Percentiles rank a stretch among this genome's conserved stretches.
Conservation (phyloP, 306 rosid species). For the Lathyrus oleraceus region DNA sequence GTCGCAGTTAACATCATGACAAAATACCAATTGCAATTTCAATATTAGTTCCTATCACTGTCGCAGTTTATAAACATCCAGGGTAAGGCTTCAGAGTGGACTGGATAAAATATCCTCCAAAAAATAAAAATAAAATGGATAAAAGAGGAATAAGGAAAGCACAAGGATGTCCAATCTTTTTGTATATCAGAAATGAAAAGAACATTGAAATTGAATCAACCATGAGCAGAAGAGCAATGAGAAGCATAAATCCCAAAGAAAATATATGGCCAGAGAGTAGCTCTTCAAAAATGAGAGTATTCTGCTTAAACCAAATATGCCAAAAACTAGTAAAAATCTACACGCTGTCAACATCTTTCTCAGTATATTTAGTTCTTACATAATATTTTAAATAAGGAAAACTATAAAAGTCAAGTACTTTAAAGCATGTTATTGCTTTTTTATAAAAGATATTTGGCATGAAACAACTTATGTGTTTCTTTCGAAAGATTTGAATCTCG, state of each 20-base stretch:
- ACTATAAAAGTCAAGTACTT: background rate
- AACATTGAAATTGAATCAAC: background rate
- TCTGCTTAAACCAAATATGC: background rate
- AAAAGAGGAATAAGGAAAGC: background rate
- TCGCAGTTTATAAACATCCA: background rate
- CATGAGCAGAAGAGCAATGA: background rate
- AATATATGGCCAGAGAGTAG: background rate
- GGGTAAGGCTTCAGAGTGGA: background rate
- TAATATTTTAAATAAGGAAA: background rate
- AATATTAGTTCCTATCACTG: background rate
- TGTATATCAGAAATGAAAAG: background rate
- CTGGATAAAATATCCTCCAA: conserved; percentile 14
- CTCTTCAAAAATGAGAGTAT: background rate
- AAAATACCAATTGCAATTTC: conserved; percentile 28
- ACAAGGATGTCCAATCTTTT: background rate
- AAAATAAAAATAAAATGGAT: background rate
- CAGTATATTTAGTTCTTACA: background rate
- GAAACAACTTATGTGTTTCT: background rate
- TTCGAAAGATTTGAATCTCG: too few species aligned
- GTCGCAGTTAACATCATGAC: conserved; percentile 8
- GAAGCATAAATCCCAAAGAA: background rate
- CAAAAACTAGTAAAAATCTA: conserved; percentile 1
- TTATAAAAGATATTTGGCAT: background rate
- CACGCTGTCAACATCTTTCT: background rate
- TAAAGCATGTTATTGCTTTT: background rate